Percentiles rank a stretch among this genome's conserved stretches.
These are phyloP conservation scores for Shiraia sp. DNA, from an alignment of 2,329 filamentous ascomycete genomes.

Conservation along the genomic window DNA sequence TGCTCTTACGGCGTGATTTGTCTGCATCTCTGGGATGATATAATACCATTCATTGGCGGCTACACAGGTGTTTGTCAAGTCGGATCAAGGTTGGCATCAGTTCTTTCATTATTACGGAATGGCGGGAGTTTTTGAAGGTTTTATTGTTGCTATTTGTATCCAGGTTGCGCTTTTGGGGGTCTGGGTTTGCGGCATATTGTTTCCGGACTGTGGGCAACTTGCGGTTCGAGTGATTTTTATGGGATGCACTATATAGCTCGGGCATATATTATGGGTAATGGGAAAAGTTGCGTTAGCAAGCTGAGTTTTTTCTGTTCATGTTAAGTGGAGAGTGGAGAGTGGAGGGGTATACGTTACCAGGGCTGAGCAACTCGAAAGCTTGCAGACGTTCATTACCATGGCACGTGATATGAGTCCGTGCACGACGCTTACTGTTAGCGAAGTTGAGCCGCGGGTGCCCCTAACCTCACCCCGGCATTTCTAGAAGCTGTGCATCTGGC, in stretches of 20 bases:
- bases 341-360: too few species aligned
- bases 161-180: conserved; percentile 15
- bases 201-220: conserved; percentile 16
- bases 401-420: conserved; percentile 4
- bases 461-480: conserved; percentile 24
- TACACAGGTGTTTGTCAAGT: conserved; percentile 37
- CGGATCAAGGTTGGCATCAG: conserved; percentile 26
- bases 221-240: conserved; percentile 23
- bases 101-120: conserved; percentile 20
- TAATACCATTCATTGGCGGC: conserved; percentile 36
- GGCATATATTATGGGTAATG: conserved; percentile 32
- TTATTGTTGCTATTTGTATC: conserved; percentile 17
- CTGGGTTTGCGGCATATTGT: conserved; percentile 22
- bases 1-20: conserved; percentile 36
- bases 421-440: conserved; percentile 24
- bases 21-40: conserved; percentile 36
- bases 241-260: conserved; percentile 21
- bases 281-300: conserved; percentile 30
- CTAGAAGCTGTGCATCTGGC: conserved; percentile 41
- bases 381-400: too few species aligned
- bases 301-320: background rate
- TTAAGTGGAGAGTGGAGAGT: conserved; percentile 1
- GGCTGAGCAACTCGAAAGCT: too few species aligned
- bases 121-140: conserved; percentile 30
- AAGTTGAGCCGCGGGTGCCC: conserved; percentile 23